Evolutionary conservation across 352 stramenopile species (phyloP), one percentile per base, ranked within the genome.

Genomic region (Thraustotheca clavata): DNA sequence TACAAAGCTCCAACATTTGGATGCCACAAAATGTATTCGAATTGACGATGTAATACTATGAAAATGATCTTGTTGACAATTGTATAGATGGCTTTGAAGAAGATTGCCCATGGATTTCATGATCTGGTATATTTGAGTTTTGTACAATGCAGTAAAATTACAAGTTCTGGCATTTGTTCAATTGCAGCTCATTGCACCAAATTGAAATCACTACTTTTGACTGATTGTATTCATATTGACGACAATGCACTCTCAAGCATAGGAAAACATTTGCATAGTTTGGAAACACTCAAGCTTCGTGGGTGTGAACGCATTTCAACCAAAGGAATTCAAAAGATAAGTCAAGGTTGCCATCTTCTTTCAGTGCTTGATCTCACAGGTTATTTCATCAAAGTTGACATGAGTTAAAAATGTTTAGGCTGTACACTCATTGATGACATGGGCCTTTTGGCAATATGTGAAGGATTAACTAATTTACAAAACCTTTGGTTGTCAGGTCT

Each of bases 371-470:
- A 95, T 50, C 50, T 95, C 31, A 79, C 78, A 0, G 84, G 77
- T 36, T 49, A 86, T 20, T 73, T 72, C 46, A 29, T 22, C 16
- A 12, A 41, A 16, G 26, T 9, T 4, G 26, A 20, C 33, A 35
- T 35, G n/a, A 33, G 33, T n/a, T 26, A 14, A 31, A 22, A 22
- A 62, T 46, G 22, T 3, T 8, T 47, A 68, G 74, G 73, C 16
- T 97, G 91, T 59, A 31, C 26, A 33, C 70, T 65, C 9, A 59
- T 98, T 22, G 83, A 79, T 2, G 89, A 98, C 60, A 69, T 88
- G 55, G 77, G 79, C 1, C 59, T 98, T 5, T 68, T 97, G 16
- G 69, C 79, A 29, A 71, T 97, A 6, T 71, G 73, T n/a, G 77
- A 92, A 32, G 71, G 69, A 11, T 1, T 59, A 2, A 73, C 75